Conservation (phyloP, 805 yeast genomes). For the Nakazawaea sp. region DNA sequence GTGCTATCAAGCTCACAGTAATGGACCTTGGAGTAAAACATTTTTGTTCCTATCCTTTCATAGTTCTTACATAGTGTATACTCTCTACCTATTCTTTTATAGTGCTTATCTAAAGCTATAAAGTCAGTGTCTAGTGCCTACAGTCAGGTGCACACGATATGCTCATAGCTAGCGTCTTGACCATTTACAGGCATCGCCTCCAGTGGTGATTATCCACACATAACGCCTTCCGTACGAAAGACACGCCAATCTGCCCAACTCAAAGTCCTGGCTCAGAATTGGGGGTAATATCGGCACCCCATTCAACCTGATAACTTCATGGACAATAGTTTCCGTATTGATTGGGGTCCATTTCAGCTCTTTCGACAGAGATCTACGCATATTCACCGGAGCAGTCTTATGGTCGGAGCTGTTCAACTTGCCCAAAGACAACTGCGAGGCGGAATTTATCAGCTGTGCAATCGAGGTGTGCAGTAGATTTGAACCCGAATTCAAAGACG, state of each 20-base stretch:
- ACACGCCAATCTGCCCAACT: conserved; percentile 26
- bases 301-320: conserved; percentile 17
- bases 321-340: conserved; percentile 16
- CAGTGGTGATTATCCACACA: conserved; percentile 29
- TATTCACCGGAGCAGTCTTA: neutral
- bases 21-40: too few species aligned
- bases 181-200: conserved; percentile 36
- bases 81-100: too few species aligned
- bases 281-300: conserved; percentile 25
- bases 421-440: conserved; percentile 13
- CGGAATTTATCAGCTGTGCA: conserved; percentile 21
- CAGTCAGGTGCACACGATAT: neutral
- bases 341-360: neutral
- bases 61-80: too few species aligned
- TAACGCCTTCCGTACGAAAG: conserved; percentile 22
- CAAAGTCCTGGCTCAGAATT: conserved; percentile 23
- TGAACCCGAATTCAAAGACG: conserved; percentile 20
- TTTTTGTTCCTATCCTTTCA: too few species aligned
- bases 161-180: conserved; percentile 15
- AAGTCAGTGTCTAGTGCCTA: neutral
- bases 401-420: conserved; percentile 8
- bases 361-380: neutral
- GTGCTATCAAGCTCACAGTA: too few species aligned
- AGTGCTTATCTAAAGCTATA: too few species aligned
- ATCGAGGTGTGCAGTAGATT: conserved; percentile 18